Evolutionary conservation across 139 green algal species (phyloP).

Genomic region (Picochlorum sp.): DNA sequence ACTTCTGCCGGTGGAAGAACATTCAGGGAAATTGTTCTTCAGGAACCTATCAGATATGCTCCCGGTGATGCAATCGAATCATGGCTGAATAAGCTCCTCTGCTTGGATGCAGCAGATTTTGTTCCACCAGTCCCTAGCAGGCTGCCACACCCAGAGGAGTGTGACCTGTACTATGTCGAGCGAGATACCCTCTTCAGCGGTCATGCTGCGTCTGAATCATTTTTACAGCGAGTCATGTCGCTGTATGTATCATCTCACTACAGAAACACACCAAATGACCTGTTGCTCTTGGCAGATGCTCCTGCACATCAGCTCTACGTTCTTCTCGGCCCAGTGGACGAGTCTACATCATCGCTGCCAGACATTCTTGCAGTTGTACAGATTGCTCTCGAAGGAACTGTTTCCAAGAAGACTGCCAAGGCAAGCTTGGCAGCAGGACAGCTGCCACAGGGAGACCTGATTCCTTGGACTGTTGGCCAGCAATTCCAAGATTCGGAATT

Average conservation of each 20-base stretch:
- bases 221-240: conserved; percentile 83
- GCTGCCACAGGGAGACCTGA: conserved; percentile 84
- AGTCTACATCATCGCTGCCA: conserved; percentile 49
- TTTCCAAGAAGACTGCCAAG: conserved; percentile 58
- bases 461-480: conserved; percentile 95
- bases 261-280: conserved; percentile 97
- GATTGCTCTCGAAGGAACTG: conserved; percentile 84
- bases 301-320: conserved; percentile 96
- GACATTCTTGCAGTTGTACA: conserved; percentile 89
- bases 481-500: conserved; percentile 95
- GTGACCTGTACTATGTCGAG: conserved; percentile 93
- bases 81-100: conserved; percentile 92
- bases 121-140: conserved; percentile 55
- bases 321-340: conserved; percentile 84
- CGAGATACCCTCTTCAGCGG: conserved; percentile 95
- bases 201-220: conserved; percentile 73
- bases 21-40: conserved; percentile 86
- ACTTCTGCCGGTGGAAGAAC: conserved; percentile 37
- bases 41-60: conserved; percentile 89
- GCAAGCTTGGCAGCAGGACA: conserved; percentile 69
- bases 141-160: conserved; percentile 88
- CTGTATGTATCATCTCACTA: conserved; percentile 94
- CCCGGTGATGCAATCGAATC: conserved; percentile 78
- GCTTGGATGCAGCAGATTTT: conserved; percentile 80
- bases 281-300: conserved; percentile 82